phyloP scores from a whole-genome alignment of 805 yeast genomes.

The Candida yuanshanica region DNA sequence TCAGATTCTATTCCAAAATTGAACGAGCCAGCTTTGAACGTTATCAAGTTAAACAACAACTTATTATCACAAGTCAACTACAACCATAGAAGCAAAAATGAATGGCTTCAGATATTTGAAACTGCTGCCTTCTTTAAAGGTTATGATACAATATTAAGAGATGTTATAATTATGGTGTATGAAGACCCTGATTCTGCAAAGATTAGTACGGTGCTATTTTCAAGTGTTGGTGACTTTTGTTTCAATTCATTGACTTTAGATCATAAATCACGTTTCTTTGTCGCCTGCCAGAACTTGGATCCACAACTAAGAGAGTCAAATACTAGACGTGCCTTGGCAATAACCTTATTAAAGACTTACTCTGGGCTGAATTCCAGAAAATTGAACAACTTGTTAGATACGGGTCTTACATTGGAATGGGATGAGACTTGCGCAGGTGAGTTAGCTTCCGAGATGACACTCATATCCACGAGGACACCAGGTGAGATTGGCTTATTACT shows the following conservation, averaged over 20 bases:
- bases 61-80: conserved; percentile 12
- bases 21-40: conserved; percentile 19
- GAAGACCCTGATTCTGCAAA: conserved; percentile 39
- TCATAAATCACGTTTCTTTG: conserved; percentile 62
- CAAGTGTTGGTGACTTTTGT: conserved; percentile 61
- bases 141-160: conserved; percentile 39
- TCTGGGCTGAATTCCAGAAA: conserved; percentile 40
- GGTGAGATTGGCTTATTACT: conserved; percentile 51
- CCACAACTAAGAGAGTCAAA: conserved; percentile 44
- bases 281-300: conserved; percentile 67
- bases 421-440: conserved; percentile 87
- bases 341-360: conserved; percentile 62
- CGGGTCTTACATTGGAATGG: conserved; percentile 34
- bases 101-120: conserved; percentile 41
- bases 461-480: conserved; percentile 50
- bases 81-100: conserved; percentile 16
- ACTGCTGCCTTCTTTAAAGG: conserved; percentile 50
- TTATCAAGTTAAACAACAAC: conserved; percentile 19
- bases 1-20: conserved; percentile 1
- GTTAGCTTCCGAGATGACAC: conserved; percentile 59
- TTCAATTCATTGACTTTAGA: conserved; percentile 54
- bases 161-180: conserved; percentile 44
- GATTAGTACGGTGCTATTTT: conserved; percentile 49
- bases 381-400: conserved; percentile 11
- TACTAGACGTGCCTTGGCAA: conserved; percentile 71